Base-by-base conservation (phyloP, 2,329 filamentous ascomycete species). In the Akanthomyces muscarius region DNA sequence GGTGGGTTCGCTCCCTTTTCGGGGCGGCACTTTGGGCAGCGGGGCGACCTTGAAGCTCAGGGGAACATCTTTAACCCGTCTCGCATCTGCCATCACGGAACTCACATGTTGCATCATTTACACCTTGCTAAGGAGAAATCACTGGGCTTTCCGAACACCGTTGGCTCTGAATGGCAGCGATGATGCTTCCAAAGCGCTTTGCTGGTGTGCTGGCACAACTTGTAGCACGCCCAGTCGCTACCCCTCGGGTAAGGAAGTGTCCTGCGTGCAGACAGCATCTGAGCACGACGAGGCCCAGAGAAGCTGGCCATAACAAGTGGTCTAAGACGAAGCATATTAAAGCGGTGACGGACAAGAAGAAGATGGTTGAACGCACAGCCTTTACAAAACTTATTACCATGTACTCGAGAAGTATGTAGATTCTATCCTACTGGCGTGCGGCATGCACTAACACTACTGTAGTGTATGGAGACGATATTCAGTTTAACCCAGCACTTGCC, bases 251-350 rank as follows among this genome's bases (percentile, higher is more conserved):
- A 1, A 6, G 14, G n/a, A 64, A 81, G 67, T 86, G 83, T 67
- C 75, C 74, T 45, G 75, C 75, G 74, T 84, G 81, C 66, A 72
- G 77, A 63, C 82, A 83, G 61, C 70, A 74, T 42, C 81, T 89
- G 64, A 74, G 74, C 62, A 78, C 78, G 18, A 81, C 78, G 18
- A 67, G 80, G 10, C 63, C 69, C 8, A 71, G 76, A 16, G 76
- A 77, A 65, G 88, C 89, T 28, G 92, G 92, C 16, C 92, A 97
- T 77, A 97, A 89, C 76, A 90, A 92, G 74, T 99, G 95, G 95
- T 92, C 92, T 63, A 96, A 95, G 71, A 98, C 97, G 77, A 91
- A 89, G 72, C 95, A 98, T 75, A 92, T 95, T 75, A 99, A 99
- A 76, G 92, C 89, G 58, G 91, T 89, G 65, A 89, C 88, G 63